These are phyloP conservation scores for Lentinula boryana DNA, from an alignment of 768 basidiomycete genomes.

Conservation along the genomic window DNA sequence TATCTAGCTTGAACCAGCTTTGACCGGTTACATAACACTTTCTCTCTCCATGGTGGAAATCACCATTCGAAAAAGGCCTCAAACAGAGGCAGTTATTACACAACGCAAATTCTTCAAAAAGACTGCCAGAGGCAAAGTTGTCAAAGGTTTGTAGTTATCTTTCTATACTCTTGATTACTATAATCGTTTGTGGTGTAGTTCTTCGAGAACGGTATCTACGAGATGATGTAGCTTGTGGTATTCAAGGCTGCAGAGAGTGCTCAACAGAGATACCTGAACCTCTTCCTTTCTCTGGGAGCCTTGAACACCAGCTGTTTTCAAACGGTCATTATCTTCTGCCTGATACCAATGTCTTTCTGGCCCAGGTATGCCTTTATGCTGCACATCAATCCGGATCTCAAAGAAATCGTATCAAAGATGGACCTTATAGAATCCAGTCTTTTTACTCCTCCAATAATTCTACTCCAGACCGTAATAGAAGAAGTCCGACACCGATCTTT, in stretches of 20 bases:
- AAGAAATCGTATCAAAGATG: constrained; percentile 50
- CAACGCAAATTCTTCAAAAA: constrained; percentile 96
- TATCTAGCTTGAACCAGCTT: neutral
- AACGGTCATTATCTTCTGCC: constrained; percentile 80
- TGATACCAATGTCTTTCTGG: constrained; percentile 92
- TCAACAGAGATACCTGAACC: constrained; percentile 27
- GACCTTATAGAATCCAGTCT: constrained; percentile 81
- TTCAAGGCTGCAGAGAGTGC: constrained; percentile 66
- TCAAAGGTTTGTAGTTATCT: constrained; percentile 59
- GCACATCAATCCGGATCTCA: neutral
- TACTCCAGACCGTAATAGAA: constrained; percentile 93
- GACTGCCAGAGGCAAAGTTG: constrained; percentile 87
- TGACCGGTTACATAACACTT: neutral
- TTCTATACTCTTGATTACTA: neutral
- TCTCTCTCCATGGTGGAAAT: constrained; percentile 45
- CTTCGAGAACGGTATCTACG: constrained; percentile 91
- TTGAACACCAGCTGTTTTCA: constrained; percentile 48
- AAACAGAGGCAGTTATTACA: constrained; percentile 65
- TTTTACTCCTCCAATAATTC: constrained; percentile 75
- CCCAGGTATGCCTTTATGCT: constrained; percentile 53
- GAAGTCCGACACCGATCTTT: constrained; percentile 94
- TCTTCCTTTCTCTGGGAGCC: constrained; percentile 57
- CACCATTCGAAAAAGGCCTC: constrained; percentile 65
- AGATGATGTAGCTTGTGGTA: constrained; percentile 86
- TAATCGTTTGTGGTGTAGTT: constrained; percentile 38